Evolutionary conservation across 768 basidiomycete species (phyloP).

Genomic region (Mycena chlorophos): DNA sequence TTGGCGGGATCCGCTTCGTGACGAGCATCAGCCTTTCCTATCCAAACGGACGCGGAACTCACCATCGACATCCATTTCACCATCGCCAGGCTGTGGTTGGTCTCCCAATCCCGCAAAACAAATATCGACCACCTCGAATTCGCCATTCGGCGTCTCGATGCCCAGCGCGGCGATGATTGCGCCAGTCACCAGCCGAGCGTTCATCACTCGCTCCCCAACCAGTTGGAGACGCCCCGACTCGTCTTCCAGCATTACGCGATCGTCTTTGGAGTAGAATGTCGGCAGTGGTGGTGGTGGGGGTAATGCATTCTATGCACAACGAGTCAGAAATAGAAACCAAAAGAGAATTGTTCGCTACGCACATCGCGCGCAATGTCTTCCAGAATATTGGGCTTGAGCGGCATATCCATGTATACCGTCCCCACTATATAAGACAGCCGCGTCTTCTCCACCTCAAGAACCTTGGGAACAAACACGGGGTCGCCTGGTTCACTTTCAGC

Average conservation of each 20-base stretch:
- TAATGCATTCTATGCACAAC: constrained; percentile 75
- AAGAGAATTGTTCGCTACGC: constrained; percentile 31
- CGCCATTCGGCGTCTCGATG: constrained; percentile 83
- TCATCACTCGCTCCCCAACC: constrained; percentile 69
- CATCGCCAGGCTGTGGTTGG: constrained; percentile 41
- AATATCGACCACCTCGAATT: constrained; percentile 91
- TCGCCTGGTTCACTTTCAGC: constrained; percentile 47
- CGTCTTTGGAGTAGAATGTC: constrained; percentile 77
- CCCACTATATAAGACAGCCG: constrained; percentile 89
- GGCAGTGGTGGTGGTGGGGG: constrained; percentile 74
- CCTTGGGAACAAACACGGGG: constrained; percentile 71
- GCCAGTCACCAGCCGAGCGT: constrained; percentile 79
- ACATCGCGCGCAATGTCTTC: constrained; percentile 94
- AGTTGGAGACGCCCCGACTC: constrained; percentile 91
- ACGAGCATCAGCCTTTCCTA: constrained; percentile 4
- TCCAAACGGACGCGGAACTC: constrained; percentile 23
- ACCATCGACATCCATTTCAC: constrained; percentile 75
- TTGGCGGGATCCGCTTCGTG: constrained; percentile 22
- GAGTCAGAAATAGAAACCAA: constrained; percentile 3
- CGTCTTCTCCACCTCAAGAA: constrained; percentile 84
- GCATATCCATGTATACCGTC: constrained; percentile 99
- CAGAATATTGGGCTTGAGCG: constrained; percentile 96
- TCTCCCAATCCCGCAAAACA: constrained; percentile 85
- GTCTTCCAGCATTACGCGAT: constrained; percentile 90
- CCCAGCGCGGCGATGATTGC: constrained; percentile 89